Evolutionary conservation across 139 green algal species (phyloP), one percentile per base, ranked within the genome.

Genomic region (Mesotaenium endlicherianum): DNA sequence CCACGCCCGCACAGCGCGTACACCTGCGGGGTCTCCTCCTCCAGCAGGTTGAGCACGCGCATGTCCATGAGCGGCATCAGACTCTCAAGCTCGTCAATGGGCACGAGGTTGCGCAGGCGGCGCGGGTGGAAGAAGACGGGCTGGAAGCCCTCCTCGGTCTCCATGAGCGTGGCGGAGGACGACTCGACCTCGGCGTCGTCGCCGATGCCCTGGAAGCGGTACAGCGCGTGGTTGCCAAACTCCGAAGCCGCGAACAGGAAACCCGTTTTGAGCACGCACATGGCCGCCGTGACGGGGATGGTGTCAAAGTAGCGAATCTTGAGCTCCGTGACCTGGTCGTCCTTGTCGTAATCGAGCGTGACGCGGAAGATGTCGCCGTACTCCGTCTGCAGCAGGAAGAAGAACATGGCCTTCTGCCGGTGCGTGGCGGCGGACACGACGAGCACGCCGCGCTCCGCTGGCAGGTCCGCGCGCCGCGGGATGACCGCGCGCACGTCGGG

Each of bases 221-320:
- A 99, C 30, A 99, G 91, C 4, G 91, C 93, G 86, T 99, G 96
- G 91, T 98, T 97, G 64, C 97, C 96, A 77, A 93, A 95, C 91
- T 99, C 96, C 39, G 93, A 95, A 38, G 94, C 96, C 0, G 95
- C 93, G 86, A 98, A 98, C 20, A 99, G 92, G 91, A 98, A 98
- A 47, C 96, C 96, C 16, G 93, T 97, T 83, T 95, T 94, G 67
- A 98, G 88, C 42, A 99, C 92, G 77, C 92, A 95, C 31, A 99
- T 92, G 43, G 92, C 94, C 69, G 80, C 74, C 88, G 86, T 93
- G 44, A 92, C 79, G 3, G 96, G 93, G 26, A 99, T 93, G 30
- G 95, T 97, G 92, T 99, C 96, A 90, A 99, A 99, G 91, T 98
- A 98, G 87, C 97, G 97, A 70, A 99, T 87, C 67, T 93, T 93